Evolutionary conservation across 2,329 filamentous ascomycete species (phyloP), one percentile per base, ranked within the genome.

Genomic region (Trichoderma arundinaceum): DNA sequence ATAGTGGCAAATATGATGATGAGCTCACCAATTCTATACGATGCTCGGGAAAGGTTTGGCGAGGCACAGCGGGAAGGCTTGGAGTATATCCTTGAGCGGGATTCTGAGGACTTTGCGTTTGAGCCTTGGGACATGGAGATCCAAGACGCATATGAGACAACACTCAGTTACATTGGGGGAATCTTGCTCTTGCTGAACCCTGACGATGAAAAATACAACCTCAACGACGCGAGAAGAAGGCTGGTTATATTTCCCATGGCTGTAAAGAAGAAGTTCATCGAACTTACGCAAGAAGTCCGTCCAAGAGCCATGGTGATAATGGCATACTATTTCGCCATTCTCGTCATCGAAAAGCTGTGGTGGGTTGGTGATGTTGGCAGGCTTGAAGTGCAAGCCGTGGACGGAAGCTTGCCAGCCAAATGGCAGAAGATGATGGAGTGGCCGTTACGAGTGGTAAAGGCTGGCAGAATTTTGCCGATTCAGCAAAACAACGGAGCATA

Each of bases 71-170:
- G 67, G 15, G 44, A 39, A 6, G 66, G 69, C 22, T 54, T 68
- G 28, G 68, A 69, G n/a, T 52, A 59, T 28, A 13, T 70, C n/a
- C 46, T 69, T 0, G 51, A 54, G 9, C 63, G 66, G 3, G 65
- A 69, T n/a, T 65, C 44, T n/a, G 54, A 64, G 2, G 65, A 67
- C 19, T n/a, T 46, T 7, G 22, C n/a, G 9, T 39, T 35, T 13
- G 69, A 70, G 49, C 62, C 66, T 19, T 70, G 69, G 69, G 68
- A 70, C 28, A 5, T 19, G 13, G 68, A 69, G 44, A 67, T 66
- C 13, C 68, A 52, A 41, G 66, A 71, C 35, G 69, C 68, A 17
- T 70, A 69, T 15, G 67, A 67, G 44, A 68, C 67, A 4, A 70
- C 68, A 13, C 49, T 71, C 35, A 67, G 68, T 64, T 71, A 69